These are phyloP conservation scores for Diaporthe vexans DNA, from an alignment of 2,329 filamentous ascomycete genomes.

Conservation along the genomic window DNA sequence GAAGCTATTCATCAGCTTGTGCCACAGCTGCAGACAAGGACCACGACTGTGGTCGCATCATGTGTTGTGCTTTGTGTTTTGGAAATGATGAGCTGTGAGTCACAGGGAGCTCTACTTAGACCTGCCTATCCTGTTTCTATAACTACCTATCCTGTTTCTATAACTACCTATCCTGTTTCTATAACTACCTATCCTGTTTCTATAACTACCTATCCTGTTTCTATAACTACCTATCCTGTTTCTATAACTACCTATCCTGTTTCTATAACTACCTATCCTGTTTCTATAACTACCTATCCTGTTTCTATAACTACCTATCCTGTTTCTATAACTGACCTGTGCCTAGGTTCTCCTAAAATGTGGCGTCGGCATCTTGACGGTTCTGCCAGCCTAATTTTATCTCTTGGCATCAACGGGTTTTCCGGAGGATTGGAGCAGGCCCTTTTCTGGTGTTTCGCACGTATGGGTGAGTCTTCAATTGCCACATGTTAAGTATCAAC, in stretches of 20 bases:
- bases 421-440: constrained; percentile 66
- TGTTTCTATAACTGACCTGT: constrained; percentile 44
- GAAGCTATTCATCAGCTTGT: constrained; percentile 62
- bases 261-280: too few species aligned
- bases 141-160: too few species aligned
- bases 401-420: constrained; percentile 67
- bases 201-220: too few species aligned
- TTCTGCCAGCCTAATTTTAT: constrained; percentile 68
- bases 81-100: constrained; percentile 60
- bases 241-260: too few species aligned
- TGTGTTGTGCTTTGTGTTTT: constrained; percentile 57
- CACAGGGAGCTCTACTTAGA: constrained; percentile 45
- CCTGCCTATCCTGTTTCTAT: constrained; percentile 43
- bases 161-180: too few species aligned
- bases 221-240: too few species aligned
- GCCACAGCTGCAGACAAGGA: constrained; percentile 52
- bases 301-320: too few species aligned
- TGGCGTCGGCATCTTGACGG: constrained; percentile 71
- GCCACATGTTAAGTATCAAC: background rate
- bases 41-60: constrained; percentile 53
- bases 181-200: too few species aligned
- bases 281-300: too few species aligned
- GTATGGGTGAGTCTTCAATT: constrained; percentile 60
- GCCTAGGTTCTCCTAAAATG: constrained; percentile 23
- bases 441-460: constrained; percentile 71